Conservation (phyloP, 2,329 filamentous ascomycete genomes). For the Apiospora rasikravindrae region DNA sequence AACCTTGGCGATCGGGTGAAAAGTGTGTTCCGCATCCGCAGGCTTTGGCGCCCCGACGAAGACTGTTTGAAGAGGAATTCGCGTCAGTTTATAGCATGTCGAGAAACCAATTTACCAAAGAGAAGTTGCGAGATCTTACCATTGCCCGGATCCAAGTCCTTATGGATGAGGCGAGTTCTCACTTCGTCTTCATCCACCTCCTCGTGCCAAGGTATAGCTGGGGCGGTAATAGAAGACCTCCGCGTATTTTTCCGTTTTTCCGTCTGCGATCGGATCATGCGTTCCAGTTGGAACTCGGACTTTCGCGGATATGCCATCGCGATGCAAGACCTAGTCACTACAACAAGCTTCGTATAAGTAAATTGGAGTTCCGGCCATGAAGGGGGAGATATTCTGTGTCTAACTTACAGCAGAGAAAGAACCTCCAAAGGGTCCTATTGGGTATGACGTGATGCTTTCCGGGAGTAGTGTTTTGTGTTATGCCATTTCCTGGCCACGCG, state of each 20-base stretch:
- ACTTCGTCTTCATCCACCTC: neutral
- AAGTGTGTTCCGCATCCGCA: neutral
- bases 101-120: neutral
- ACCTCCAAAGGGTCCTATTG: neutral
- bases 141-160: neutral
- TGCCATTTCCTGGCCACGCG: no score
- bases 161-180: neutral
- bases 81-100: neutral
- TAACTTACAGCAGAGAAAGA: conserved; percentile 1
- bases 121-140: neutral
- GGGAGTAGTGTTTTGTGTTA: neutral
- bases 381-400: neutral
- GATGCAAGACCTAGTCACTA: neutral
- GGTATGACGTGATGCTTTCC: neutral
- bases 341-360: neutral
- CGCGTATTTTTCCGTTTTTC: neutral
- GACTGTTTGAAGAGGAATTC: neutral
- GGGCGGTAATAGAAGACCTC: neutral
- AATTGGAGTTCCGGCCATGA: neutral
- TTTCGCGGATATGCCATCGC: conserved; percentile 5
- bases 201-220: neutral
- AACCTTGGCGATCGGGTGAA: neutral
- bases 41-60: neutral
- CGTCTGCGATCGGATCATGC: neutral
- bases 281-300: neutral